Evolutionary conservation across 495 filamentous ascomycete species (phyloP).

Genomic region (Hamigera avellanea): DNA sequence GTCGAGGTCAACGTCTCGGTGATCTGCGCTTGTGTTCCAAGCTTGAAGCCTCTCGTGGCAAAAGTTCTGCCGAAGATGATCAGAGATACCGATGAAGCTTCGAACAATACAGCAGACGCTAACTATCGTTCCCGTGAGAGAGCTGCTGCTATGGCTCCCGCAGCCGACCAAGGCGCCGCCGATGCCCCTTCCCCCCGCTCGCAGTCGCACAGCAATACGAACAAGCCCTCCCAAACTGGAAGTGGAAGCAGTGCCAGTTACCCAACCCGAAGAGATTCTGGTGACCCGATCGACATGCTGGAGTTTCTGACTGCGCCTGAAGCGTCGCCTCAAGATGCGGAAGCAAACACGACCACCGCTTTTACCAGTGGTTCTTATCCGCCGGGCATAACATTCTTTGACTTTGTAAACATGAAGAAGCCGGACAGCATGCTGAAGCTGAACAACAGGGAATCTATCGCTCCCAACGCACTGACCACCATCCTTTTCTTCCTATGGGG

Average conservation of each 20-base stretch:
- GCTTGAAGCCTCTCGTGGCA: constrained; percentile 73
- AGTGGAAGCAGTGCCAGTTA: constrained; percentile 3
- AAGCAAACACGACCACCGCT: constrained; percentile 15
- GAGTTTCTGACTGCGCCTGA: constrained; percentile 25
- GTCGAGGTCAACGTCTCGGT: constrained; percentile 86
- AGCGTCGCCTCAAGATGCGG: constrained; percentile 14
- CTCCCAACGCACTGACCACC: constrained; percentile 50
- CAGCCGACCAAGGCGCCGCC: constrained; percentile 2
- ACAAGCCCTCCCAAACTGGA: constrained; percentile 7
- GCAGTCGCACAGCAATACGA: constrained; percentile 6
- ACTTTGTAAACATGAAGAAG: constrained; percentile 71
- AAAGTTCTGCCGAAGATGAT: constrained; percentile 65
- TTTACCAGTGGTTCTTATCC: constrained; percentile 20
- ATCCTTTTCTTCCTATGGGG: constrained; percentile 82
- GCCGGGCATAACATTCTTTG: constrained; percentile 47
- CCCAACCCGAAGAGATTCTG: background rate
- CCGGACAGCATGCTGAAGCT: constrained; percentile 67
- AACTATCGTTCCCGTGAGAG: constrained; percentile 9
- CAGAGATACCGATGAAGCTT: constrained; percentile 32
- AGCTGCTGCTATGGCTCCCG: constrained; percentile 6
- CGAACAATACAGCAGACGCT: constrained; percentile 5
- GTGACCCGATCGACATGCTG: constrained; percentile 14
- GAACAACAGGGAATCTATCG: constrained; percentile 44
- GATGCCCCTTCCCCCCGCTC: constrained; percentile 1
- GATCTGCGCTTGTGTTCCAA: constrained; percentile 79